Evolutionary conservation across 2,329 filamentous ascomycete species (phyloP), one percentile per base, ranked within the genome.

Genomic region (Chalaropsis ovoidea): DNA sequence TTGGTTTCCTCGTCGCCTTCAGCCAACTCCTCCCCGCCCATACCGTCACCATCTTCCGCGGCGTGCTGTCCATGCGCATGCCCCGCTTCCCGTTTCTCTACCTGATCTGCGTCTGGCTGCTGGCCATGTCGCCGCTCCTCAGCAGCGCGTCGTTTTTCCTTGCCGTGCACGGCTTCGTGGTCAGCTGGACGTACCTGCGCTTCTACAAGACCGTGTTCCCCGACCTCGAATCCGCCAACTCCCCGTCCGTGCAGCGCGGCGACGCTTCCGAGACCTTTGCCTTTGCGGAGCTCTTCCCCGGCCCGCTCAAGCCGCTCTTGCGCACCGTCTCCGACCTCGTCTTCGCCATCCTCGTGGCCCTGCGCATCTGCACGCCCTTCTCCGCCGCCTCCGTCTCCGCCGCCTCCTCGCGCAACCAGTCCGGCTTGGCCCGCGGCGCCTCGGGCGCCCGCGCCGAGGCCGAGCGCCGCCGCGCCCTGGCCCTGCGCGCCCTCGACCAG

Each of bases 21-120:
- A 97, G 95, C 77, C 94, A 99, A 76, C 89, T 99, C 62, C 88
- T 97, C 43, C 94, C 94, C 24, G 92, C 96, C 68, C 94, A 99
- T 76, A 99, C 94, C 11, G 93, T 97, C 64, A 94, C 93, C 3
- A 84, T 99, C 67, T 93, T 96, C 78, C 88, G 88, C 69, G 91
- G 91, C 69, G 78, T 96, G 68, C 75, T 97, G 67, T 95, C 94
- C 68, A 85, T 97, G 75, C 89, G 93, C 70, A 91, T 99, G 65
- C 85, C 85, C 19, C 79, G 82, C 61, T 85, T 86, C 70, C 84
- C 84, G 11, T 78, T 95, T 77, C 69, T 94, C 77, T 80, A 88
- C 85, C 74, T 96, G 81, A 79, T 85, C 81, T 69, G 89, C 66
- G 82, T 95, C 68, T 86, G 89, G 70, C 80, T 87, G 42, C 78